Evolutionary conservation across 495 filamentous ascomycete species (phyloP), one percentile per base, ranked within the genome.

Genomic region (Penicilliopsis zonata): DNA sequence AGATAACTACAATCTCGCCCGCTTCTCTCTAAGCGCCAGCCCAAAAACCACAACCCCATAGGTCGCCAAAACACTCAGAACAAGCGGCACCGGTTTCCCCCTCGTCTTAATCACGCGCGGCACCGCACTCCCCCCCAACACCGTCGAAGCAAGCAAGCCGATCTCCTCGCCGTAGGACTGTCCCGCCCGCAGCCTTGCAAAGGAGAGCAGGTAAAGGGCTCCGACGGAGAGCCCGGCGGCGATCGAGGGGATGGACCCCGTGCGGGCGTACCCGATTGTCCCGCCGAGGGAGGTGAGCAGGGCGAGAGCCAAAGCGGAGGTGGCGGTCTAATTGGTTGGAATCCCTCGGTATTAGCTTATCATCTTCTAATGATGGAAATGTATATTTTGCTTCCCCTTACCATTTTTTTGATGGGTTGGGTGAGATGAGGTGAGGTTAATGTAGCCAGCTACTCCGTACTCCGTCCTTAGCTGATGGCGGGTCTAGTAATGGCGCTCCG

Each of bases 281-380:
- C 90, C 90, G 42, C 90, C 90, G 26, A 79, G 63, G 30, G 85
- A 85, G 38, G 86, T 94, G 18, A 98, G 67, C 43, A 72, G 65
- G 32, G 78, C 81, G 53, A 98, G 79, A 44, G 80, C 43, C 55
- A 78, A 78, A 31, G 88, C 84, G 37, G 63, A 55, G 33, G 42
- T 46, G 13, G 18, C 30, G n/a, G n/a, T n/a, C n/a, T n/a, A n/a
- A n/a, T n/a, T n/a, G n/a, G n/a, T n/a, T n/a, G n/a, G n/a, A n/a
- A n/a, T n/a, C n/a, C n/a, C n/a, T n/a, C n/a, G n/a, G n/a, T n/a
- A n/a, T n/a, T n/a, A n/a, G n/a, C n/a, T n/a, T n/a, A n/a, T n/a
- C n/a, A n/a, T n/a, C n/a, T n/a, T n/a, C n/a, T n/a, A n/a, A n/a
- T n/a, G n/a, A n/a, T n/a, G n/a, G n/a, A n/a, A n/a, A n/a, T n/a